Percentiles rank a stretch among this genome's conserved stretches.
phyloP scores from a whole-genome alignment of 2,329 filamentous ascomycete species.

The Paradendryphiella salina region DNA sequence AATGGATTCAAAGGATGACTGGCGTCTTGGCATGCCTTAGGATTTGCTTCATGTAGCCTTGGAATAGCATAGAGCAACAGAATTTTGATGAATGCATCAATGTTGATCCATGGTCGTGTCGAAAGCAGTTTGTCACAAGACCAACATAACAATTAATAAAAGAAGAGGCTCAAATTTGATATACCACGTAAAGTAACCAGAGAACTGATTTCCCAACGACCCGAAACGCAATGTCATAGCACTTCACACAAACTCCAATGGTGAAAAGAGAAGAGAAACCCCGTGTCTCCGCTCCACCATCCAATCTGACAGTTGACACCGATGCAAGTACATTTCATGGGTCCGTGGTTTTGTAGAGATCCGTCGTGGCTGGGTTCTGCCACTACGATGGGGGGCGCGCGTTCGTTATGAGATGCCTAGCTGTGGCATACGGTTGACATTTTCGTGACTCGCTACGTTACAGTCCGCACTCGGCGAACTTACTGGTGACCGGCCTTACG shows the following conservation, averaged over 20 bases:
- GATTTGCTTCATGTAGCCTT: constrained; percentile 7
- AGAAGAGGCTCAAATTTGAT: constrained; percentile 47
- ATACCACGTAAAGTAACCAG: constrained; percentile 45
- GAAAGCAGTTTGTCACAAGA: too few relatives aligned
- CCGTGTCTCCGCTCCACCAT: constrained; percentile 41
- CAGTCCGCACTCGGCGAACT: constrained; percentile 17
- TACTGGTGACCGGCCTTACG: constrained; percentile 58
- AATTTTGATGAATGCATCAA: background rate
- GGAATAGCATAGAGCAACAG: constrained; percentile 11
- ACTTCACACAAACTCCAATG: constrained; percentile 46
- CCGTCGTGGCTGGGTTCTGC: constrained; percentile 17
- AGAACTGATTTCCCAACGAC: constrained; percentile 43
- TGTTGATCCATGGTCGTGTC: background rate
- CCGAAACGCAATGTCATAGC: constrained; percentile 42
- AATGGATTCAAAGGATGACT: constrained; percentile 1
- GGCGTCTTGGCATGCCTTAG: constrained; percentile 17
- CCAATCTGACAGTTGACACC: constrained; percentile 40
- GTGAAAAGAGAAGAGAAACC: constrained; percentile 36
- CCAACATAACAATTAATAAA: constrained; percentile 32
- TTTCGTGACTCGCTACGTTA: constrained; percentile 31
- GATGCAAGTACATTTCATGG: constrained; percentile 40
- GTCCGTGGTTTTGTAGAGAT: constrained; percentile 23
- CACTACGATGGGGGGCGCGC: constrained; percentile 28
- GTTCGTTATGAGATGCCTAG: constrained; percentile 32
- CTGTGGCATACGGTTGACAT: constrained; percentile 37